A percentile compares a stretch with the other conserved stretches of the same genome.
Conservation (phyloP, 192 early-diverging fungal species). For the Coemansia sp. region DNA sequence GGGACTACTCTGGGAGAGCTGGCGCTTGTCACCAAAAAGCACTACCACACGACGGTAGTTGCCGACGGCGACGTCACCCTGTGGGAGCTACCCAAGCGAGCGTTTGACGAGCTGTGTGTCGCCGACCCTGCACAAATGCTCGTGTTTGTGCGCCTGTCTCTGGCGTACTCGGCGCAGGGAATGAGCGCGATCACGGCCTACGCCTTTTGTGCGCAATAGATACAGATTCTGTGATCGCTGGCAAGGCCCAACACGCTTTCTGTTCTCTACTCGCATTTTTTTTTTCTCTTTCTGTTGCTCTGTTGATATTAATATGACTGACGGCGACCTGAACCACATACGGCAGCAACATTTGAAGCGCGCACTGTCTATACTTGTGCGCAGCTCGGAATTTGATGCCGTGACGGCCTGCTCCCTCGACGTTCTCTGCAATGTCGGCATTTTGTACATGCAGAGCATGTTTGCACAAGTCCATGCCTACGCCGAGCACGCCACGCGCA, state of each 20-base stretch:
- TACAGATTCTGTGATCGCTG: neutral
- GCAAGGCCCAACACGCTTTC: no score
- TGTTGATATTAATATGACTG: slow-evolving; percentile 12
- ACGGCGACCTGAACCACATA: slow-evolving; percentile 15
- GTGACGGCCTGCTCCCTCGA: slow-evolving; percentile 36
- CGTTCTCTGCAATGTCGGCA: slow-evolving; percentile 34
- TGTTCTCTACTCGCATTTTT: neutral
- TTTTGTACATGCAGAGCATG: slow-evolving; percentile 53
- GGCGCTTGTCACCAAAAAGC: slow-evolving; percentile 68
- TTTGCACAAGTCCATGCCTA: slow-evolving; percentile 53
- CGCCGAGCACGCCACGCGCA: slow-evolving; percentile 55
- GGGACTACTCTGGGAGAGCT: slow-evolving; percentile 93
- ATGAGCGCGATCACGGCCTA: slow-evolving; percentile 56
- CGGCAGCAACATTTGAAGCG: slow-evolving; percentile 42
- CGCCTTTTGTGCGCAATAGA: slow-evolving; percentile 51
- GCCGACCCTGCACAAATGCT: slow-evolving; percentile 73
- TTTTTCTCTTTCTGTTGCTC: neutral
- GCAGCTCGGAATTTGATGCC: slow-evolving; percentile 32
- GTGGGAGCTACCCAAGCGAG: slow-evolving; percentile 72
- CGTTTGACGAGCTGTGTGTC: slow-evolving; percentile 69
- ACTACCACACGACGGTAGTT: slow-evolving; percentile 63
- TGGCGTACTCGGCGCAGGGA: slow-evolving; percentile 72
- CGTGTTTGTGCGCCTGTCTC: slow-evolving; percentile 77
- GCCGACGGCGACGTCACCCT: slow-evolving; percentile 67
- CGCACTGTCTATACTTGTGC: slow-evolving; percentile 39